A percentile compares a stretch with the other conserved stretches of the same genome.
These are phyloP conservation scores for Quercus cerris DNA, from an alignment of 306 rosid genomes.

Conservation along the genomic window DNA sequence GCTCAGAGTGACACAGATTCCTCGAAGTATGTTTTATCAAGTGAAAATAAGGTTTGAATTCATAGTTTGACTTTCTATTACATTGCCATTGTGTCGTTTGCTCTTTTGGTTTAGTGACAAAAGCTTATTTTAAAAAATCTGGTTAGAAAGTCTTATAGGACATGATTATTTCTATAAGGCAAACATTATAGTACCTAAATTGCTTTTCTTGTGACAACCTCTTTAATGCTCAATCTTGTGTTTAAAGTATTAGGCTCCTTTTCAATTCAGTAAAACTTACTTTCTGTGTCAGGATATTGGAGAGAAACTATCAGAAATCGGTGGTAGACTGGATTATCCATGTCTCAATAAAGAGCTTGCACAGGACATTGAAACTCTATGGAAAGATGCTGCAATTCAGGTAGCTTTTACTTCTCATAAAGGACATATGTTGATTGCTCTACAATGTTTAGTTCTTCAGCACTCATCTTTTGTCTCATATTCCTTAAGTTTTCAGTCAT, in stretches of 20 bases:
- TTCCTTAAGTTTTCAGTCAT: neutral
- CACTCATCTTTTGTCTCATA: neutral
- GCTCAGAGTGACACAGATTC: slow-evolving; percentile 66
- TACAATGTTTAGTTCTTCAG: neutral
- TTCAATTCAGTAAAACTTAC: slow-evolving; percentile 4
- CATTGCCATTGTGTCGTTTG: neutral
- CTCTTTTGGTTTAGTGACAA: neutral
- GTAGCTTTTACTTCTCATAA: slow-evolving; percentile 33
- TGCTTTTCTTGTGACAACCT: neutral
- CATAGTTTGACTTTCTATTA: neutral
- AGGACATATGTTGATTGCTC: slow-evolving; percentile 21
- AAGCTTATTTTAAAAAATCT: neutral
- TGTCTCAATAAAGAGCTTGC: slow-evolving; percentile 75
- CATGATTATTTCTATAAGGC: neutral
- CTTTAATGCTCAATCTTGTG: neutral
- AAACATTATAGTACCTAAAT: neutral
- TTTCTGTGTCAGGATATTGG: slow-evolving; percentile 64
- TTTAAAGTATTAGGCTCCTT: neutral
- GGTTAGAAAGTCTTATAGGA: slow-evolving; percentile 1
- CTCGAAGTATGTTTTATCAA: slow-evolving; percentile 59
- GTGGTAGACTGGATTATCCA: slow-evolving; percentile 84
- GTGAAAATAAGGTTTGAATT: slow-evolving; percentile 67
- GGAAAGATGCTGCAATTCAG: slow-evolving; percentile 96
- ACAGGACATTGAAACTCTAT: slow-evolving; percentile 74
- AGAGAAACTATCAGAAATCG: slow-evolving; percentile 78